Base-by-base conservation (phyloP, 768 basidiomycete species). In the Ramaria sp. region DNA sequence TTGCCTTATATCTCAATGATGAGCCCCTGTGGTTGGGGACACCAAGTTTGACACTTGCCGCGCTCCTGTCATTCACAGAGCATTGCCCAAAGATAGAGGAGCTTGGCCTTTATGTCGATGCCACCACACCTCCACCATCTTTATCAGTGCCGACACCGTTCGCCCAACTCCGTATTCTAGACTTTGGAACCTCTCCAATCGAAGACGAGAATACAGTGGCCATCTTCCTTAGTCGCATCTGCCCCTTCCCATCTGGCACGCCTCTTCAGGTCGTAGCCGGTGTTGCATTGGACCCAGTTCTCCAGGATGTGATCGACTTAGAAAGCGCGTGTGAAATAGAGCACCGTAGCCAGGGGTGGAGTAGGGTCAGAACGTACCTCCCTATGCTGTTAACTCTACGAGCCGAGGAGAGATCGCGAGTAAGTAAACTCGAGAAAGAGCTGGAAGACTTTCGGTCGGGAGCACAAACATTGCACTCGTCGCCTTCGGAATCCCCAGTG, bases 181-280 rank as follows among this genome's bases (percentile, higher is more conserved):
- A 73, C 13, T 66, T 83, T 60, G 82, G 82, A 0, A 73, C 78
- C 0, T 82, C 81, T 15, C 65, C 66, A 51, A 73, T 80, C 30
- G 47, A 62, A 1, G 73, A 78, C 11, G 46, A 48, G n/a, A 50
- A 47, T 15, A 64, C 72, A 3, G 74, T 78, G 31, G 75, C 82
- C 13, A 70, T 78, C 15, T 82, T 78, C 61, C 70, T 84, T 53
- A 78, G 77, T 60, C 74, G 73, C n/a, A 61, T 85, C 2, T 74
- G 75, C 37, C 77, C 80, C 3, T 33, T 27, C 22, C 7, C 27
- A n/a, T 22, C 39, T 3, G 15, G 12, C 7, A 30, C 11, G 11
- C 30, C 45, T 7, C 17, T 38, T 2, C n/a, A 38, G 34, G 13
- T 37, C 13, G 34, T 37, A 37, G 34, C 34, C 13, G 34, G 34